These are phyloP conservation scores for Globisporangium solare DNA, from an alignment of 352 stramenopile genomes.

Conservation along the genomic window DNA sequence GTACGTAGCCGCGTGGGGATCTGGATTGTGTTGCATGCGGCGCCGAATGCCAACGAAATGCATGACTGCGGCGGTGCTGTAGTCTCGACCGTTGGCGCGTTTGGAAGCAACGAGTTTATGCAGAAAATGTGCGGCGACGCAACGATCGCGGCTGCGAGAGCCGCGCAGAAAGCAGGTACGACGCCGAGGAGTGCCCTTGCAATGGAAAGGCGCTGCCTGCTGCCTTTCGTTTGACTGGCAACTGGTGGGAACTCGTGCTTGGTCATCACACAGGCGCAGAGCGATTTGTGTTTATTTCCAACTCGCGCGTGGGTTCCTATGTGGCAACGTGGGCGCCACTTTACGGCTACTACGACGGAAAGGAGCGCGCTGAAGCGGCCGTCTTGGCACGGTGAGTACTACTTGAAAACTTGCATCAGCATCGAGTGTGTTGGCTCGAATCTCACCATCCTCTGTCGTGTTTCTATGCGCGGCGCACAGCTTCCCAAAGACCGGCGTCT, in stretches of 20 bases:
- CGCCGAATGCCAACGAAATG: constrained; percentile 4
- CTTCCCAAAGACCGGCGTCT: constrained; percentile 78
- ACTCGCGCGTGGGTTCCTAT: constrained; percentile 82
- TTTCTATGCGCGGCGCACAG: constrained; percentile 7
- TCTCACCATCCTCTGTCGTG: neutral
- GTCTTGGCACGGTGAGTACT: constrained; percentile 49
- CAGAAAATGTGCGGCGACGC: constrained; percentile 87
- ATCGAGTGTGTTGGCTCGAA: too few species aligned
- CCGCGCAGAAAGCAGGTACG: constrained; percentile 59
- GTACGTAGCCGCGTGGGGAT: constrained; percentile 24
- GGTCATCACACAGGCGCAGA: constrained; percentile 22
- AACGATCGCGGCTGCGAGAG: constrained; percentile 71
- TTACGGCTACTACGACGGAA: constrained; percentile 89
- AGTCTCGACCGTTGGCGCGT: constrained; percentile 87
- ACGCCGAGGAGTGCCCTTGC: neutral
- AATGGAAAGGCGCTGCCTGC: neutral
- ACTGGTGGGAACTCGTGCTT: too few species aligned
- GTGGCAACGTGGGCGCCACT: constrained; percentile 70
- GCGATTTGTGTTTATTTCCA: constrained; percentile 90
- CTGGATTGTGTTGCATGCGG: neutral
- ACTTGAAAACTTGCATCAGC: neutral
- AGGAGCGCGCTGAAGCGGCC: constrained; percentile 78
- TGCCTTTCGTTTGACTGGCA: neutral
- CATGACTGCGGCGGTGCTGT: neutral
- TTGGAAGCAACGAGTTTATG: constrained; percentile 88